Percentiles rank a stretch among this genome's conserved stretches.
Evolutionary conservation across 169 alveolate species (phyloP).

Genomic region (Besnoitia besnoiti): DNA sequence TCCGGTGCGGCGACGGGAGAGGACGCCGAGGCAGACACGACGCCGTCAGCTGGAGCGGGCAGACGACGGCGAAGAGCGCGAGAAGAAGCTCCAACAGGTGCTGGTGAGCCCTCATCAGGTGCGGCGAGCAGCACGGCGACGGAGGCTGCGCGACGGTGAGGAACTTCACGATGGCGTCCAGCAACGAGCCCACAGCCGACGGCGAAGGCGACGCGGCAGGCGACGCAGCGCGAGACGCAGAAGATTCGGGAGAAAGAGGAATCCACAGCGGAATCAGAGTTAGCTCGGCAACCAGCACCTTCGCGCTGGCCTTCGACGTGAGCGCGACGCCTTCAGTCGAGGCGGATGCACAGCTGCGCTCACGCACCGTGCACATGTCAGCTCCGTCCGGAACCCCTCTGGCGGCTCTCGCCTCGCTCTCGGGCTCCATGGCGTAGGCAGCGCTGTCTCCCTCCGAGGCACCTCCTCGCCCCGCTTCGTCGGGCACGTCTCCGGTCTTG

Average conservation of each 20-base stretch:
- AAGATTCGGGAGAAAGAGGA: background rate
- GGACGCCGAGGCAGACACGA: background rate
- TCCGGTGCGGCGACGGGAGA: background rate
- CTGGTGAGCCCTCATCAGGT: background rate
- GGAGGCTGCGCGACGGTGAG: slow-evolving; percentile 19
- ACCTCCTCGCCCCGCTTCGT: background rate
- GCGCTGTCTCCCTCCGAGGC: background rate
- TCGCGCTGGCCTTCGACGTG: too few species aligned
- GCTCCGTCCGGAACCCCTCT: too few species aligned
- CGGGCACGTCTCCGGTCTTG: background rate
- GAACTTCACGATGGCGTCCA: background rate
- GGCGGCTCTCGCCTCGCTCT: background rate
- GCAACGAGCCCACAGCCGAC: background rate
- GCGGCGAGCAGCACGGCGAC: slow-evolving; percentile 24
- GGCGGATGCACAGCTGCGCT: too few species aligned
- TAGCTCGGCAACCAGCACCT: background rate
- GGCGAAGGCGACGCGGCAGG: background rate
- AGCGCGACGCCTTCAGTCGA: too few species aligned
- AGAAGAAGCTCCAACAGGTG: slow-evolving; percentile 12
- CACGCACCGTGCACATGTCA: too few species aligned
- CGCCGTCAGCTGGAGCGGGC: slow-evolving; percentile 22
- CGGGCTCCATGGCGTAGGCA: background rate
- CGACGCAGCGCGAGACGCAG: background rate
- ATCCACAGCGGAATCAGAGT: slow-evolving; percentile 16
- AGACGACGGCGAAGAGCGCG: slow-evolving; percentile 12